Base-by-base conservation (phyloP, 257 asterid species). In the Penstemon barbatus region DNA sequence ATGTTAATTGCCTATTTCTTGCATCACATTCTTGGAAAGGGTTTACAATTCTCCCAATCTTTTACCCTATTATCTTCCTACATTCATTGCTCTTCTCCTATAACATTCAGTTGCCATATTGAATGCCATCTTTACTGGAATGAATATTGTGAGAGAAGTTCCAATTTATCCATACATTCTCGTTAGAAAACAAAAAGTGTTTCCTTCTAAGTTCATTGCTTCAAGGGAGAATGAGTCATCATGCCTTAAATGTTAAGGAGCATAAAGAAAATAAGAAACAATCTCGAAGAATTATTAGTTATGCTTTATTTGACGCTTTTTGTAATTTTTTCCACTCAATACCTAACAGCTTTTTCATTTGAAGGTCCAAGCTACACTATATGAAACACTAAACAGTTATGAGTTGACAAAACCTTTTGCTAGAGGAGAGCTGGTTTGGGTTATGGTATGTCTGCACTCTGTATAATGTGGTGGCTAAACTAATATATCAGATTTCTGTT, bases 341-440 rank as follows among this genome's bases (percentile, higher is more conserved):
- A 44, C 39, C 49, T 66, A 37, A 11, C 41, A 13, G 18, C 4
- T 19, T 33, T 62, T 63, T 56, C 59, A 56, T 4, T 51, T 70
- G 72, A 76, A 83, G 88, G 70, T 77, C 57, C 79, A 76, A 80
- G 79, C 68, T 38, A 56, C 68, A 48, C 53, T 83, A 42, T 65
- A 65, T 65, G 61, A 64, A 61, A 48, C 60, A 51, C 61, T 83
- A 49, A 68, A 76, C 48, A 54, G 54, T 65, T 71, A 75, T 19
- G 74, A 76, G 62, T 2, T 73, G 61, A 74, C 88, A 10, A 79
- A 73, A 64, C 83, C 84, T 44, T 66, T 73, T 68, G 88, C 86
- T 9, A 74, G 74, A 3, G 72, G 74, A 67, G 56, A 75, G 77
- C 54, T 65, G 13, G 70, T 72, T 46, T 72, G 66, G 71, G 59